A percentile compares a stretch with the other conserved stretches of the same genome.
phyloP scores from a whole-genome alignment of 2,329 filamentous ascomycete genomes.

The Mollisiaceae sp. region DNA sequence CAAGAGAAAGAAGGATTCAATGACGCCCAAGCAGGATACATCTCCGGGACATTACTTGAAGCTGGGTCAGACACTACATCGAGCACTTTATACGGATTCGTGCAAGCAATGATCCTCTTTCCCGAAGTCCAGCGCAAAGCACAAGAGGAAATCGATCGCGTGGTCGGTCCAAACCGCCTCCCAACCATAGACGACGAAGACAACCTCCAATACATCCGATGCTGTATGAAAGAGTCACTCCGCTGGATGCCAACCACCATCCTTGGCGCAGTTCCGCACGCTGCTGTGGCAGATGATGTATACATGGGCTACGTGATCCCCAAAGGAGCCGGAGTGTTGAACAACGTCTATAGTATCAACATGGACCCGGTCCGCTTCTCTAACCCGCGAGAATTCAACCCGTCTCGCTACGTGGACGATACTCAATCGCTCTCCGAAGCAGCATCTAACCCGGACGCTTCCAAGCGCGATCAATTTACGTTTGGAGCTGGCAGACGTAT shows the following conservation, averaged over 20 bases:
- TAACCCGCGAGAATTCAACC: too few relatives aligned
- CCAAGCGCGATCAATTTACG: too few relatives aligned
- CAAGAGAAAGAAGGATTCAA: slow-evolving; percentile 31
- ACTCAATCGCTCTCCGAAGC: too few relatives aligned
- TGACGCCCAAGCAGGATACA: slow-evolving; percentile 38
- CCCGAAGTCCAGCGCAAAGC: slow-evolving; percentile 50
- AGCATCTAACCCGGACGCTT: too few relatives aligned
- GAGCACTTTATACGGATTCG: slow-evolving; percentile 43
- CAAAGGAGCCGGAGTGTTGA: slow-evolving; percentile 49
- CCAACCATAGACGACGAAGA: slow-evolving; percentile 46
- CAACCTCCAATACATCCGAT: slow-evolving; percentile 49
- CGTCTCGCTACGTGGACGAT: too few relatives aligned
- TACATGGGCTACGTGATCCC: slow-evolving; percentile 53
- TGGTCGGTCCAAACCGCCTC: slow-evolving; percentile 46
- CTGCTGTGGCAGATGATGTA: slow-evolving; percentile 47
- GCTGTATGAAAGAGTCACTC: slow-evolving; percentile 47
- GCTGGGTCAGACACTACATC: slow-evolving; percentile 48
- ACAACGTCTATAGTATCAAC: too few relatives aligned
- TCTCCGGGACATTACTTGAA: slow-evolving; percentile 42
- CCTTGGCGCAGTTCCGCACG: slow-evolving; percentile 50
- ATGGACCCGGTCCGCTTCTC: too few relatives aligned
- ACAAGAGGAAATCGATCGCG: slow-evolving; percentile 48
- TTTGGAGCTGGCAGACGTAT: too few relatives aligned
- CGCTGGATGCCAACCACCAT: slow-evolving; percentile 40
- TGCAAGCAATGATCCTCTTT: slow-evolving; percentile 42